Conservation (phyloP, 352 stramenopile genomes). For the Sclerospora graminicola region DNA sequence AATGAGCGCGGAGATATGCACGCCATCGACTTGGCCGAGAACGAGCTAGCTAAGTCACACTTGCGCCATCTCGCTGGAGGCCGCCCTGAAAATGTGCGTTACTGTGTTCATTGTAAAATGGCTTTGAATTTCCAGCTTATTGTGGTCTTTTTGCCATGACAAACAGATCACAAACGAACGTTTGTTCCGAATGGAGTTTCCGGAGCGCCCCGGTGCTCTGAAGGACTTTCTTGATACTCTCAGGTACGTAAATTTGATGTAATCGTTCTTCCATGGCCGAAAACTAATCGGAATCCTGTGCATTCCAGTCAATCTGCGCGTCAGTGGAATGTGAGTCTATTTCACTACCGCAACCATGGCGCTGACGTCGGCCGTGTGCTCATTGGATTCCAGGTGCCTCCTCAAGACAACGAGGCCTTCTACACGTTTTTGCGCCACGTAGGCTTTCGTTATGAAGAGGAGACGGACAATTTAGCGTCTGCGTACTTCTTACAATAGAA, state of each 20-base stretch:
- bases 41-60: conserved; percentile 95
- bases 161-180: conserved; percentile 83
- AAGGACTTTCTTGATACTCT: conserved; percentile 91
- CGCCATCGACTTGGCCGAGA: conserved; percentile 90
- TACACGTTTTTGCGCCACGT: conserved; percentile 51
- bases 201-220: conserved; percentile 84
- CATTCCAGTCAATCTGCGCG: conserved; percentile 24
- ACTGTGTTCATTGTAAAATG: not conserved
- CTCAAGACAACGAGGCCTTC: conserved; percentile 45
- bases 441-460: conserved; percentile 71
- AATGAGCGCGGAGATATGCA: conserved; percentile 73
- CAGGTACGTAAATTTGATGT: conserved; percentile 25
- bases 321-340: conserved; percentile 96
- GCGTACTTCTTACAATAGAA: conserved; percentile 64
- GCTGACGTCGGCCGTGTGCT: conserved; percentile 96
- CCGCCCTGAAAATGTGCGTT: conserved; percentile 51
- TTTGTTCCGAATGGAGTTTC: conserved; percentile 95
- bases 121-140: conserved; percentile 1
- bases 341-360: conserved; percentile 98
- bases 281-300: not conserved
- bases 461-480: conserved; percentile 79
- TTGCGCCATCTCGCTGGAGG: conserved; percentile 93
- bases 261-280: not conserved
- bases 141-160: too few species aligned
- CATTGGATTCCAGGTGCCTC: conserved; percentile 91